phyloP scores from a whole-genome alignment of 2,329 filamentous ascomycete genomes.

The Ceratocystis smalleyi region DNA sequence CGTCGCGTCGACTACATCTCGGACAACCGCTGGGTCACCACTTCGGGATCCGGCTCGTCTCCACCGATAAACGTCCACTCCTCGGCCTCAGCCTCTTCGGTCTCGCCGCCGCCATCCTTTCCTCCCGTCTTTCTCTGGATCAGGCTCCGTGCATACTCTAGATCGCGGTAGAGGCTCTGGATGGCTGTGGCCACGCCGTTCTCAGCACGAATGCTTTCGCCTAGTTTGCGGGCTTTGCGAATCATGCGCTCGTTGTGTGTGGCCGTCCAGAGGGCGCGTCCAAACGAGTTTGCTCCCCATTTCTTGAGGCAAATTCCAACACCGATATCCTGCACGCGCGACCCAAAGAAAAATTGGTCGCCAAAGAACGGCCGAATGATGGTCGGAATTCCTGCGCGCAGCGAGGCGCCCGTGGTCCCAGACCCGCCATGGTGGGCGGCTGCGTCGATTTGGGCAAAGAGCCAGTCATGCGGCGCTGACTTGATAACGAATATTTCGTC shows the following conservation, averaged over 20 bases:
- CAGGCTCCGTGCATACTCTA: constrained; percentile 79
- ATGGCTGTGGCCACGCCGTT: constrained; percentile 82
- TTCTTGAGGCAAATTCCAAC: constrained; percentile 82
- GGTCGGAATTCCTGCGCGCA: constrained; percentile 80
- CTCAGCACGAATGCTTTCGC: constrained; percentile 81
- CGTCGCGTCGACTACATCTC: constrained; percentile 13
- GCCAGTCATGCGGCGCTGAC: constrained; percentile 87
- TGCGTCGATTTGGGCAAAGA: constrained; percentile 86
- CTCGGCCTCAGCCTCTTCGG: constrained; percentile 52
- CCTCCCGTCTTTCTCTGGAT: constrained; percentile 45
- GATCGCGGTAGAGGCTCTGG: constrained; percentile 81
- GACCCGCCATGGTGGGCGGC: constrained; percentile 89
- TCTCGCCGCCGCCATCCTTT: constrained; percentile 35
- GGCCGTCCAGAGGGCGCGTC: constrained; percentile 76
- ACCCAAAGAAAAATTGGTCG: constrained; percentile 92
- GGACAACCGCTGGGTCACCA: constrained; percentile 27
- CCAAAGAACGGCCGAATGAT: constrained; percentile 96
- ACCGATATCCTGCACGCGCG: constrained; percentile 77
- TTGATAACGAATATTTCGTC: constrained; percentile 77
- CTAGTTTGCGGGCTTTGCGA: constrained; percentile 62
- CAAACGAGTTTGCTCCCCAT: constrained; percentile 74
- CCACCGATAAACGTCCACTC: constrained; percentile 80
- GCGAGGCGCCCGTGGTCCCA: constrained; percentile 83
- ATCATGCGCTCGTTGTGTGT: constrained; percentile 88
- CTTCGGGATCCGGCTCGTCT: constrained; percentile 32